phyloP scores from a whole-genome alignment of 2,329 filamentous ascomycete genomes.

The Ophiosphaerella korrae region DNA sequence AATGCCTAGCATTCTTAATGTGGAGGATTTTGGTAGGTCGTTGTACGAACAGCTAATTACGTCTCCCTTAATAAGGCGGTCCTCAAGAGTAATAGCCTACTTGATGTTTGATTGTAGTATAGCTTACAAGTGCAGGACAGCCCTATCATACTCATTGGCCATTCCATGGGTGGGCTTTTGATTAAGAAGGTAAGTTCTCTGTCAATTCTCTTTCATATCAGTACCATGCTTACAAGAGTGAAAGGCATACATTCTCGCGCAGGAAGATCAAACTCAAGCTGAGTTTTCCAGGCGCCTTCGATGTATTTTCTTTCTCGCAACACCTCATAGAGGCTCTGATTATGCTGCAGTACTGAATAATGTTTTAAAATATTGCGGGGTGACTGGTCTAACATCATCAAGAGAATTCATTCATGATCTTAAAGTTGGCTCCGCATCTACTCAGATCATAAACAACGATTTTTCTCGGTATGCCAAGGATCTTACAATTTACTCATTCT shows the following conservation, averaged over 20 bases:
- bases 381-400: not conserved
- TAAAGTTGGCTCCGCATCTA: not conserved
- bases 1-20: not conserved
- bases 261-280: not conserved
- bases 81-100: not conserved
- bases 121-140: not conserved
- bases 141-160: conserved; percentile 7
- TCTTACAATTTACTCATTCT: conserved; percentile 1
- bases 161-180: conserved; percentile 7
- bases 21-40: conserved; percentile 5
- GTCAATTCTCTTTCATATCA: not conserved
- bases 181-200: conserved; percentile 1
- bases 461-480: not conserved
- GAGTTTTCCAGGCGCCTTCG: not conserved
- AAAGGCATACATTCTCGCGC: conserved; percentile 4
- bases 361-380: not conserved
- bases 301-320: conserved; percentile 6
- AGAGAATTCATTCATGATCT: not conserved
- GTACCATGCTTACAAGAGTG: not conserved
- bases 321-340: conserved; percentile 7
- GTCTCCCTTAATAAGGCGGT: not conserved
- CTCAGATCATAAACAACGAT: not conserved
- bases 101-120: not conserved
- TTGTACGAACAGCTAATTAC: conserved; percentile 2
- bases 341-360: conserved; percentile 1